Evolutionary conservation across 305 asterid genomes (phyloP).

Genomic region (Rubia occidens): DNA sequence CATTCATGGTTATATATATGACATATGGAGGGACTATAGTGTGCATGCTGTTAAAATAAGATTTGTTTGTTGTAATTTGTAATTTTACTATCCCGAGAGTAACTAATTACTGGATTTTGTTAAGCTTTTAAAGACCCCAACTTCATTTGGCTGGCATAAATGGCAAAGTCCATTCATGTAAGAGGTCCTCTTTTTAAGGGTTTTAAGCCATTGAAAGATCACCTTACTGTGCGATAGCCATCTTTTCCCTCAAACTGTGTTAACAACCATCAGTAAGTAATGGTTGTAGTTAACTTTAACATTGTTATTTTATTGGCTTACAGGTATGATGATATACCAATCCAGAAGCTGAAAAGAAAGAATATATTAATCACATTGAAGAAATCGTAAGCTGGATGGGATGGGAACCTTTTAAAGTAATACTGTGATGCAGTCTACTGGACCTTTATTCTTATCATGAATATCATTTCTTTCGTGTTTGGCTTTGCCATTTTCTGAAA

Average conservation of each 20-base stretch:
- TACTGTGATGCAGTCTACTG: conserved; percentile 10
- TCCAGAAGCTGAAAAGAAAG: conserved; percentile 97
- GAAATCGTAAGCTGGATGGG: conserved; percentile 98
- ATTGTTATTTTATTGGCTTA: conserved; percentile 11
- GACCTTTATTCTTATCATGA: neutral
- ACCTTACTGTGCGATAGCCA: neutral
- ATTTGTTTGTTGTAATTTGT: neutral
- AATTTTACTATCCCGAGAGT: neutral
- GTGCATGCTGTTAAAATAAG: neutral
- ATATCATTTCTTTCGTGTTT: neutral
- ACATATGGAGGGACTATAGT: neutral
- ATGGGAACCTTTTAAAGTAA: conserved; percentile 92
- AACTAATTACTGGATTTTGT: neutral
- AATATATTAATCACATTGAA: conserved; percentile 78
- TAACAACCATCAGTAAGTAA: neutral
- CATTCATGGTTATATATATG: neutral
- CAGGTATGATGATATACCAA: conserved; percentile 88
- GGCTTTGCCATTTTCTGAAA: conserved; percentile 13
- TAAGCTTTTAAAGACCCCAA: neutral
- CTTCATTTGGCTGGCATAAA: neutral
- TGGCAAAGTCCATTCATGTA: neutral
- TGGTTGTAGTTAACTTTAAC: neutral
- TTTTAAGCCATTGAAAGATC: neutral
- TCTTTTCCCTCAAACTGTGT: neutral
- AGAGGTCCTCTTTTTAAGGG: neutral